Evolutionary conservation across 257 asterid species (phyloP), one percentile per base, ranked within the genome.

Genomic region (Solanum virginianum): DNA sequence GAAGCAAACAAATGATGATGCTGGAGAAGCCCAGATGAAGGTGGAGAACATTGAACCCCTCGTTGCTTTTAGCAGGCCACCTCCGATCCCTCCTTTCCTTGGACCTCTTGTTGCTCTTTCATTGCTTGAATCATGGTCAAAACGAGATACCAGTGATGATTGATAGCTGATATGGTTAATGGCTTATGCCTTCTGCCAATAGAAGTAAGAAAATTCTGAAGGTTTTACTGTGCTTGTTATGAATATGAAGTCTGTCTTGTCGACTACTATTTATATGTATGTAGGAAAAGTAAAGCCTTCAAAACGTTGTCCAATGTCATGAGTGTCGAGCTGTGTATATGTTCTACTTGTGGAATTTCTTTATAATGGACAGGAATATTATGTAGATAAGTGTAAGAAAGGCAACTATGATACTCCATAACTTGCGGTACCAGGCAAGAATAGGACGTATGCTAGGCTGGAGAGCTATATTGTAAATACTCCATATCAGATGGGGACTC

Each of bases 91-190:
- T 16, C 96, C 96, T 0, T 88, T 91, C 68, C 87, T 94, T 17
- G 97, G 96, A n/a, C 91, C 97, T 11, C 70, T 94, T 86, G 86
- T 93, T 83, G 96, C 90, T 83, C 86, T 91, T 39, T 88, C 94
- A 0, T 8, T 94, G 90, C 85, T 93, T 70, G 93, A 91, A 56
- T 86, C 93, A 6, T 90, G 92, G 90, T 85, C 79, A 43, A 89
- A 87, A 72, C 72, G 81, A 69, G 95, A 93, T 65, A 87, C 79
- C 80, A 88, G 83, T 20, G 95, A 93, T 45, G 92, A 87, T 51
- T 91, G 90, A 90, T 81, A 70, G 84, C 88, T 88, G 86, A 81
- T 45, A 14, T 74, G 26, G 59, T 11, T 66, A 47, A 43, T 51
- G 59, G 68, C 41, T 47, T 75, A 75, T 47, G 43, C 60, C 22